Base-by-base conservation (phyloP, 164 flowering plant species). In the Kalanchoe fedtschenkoi region DNA sequence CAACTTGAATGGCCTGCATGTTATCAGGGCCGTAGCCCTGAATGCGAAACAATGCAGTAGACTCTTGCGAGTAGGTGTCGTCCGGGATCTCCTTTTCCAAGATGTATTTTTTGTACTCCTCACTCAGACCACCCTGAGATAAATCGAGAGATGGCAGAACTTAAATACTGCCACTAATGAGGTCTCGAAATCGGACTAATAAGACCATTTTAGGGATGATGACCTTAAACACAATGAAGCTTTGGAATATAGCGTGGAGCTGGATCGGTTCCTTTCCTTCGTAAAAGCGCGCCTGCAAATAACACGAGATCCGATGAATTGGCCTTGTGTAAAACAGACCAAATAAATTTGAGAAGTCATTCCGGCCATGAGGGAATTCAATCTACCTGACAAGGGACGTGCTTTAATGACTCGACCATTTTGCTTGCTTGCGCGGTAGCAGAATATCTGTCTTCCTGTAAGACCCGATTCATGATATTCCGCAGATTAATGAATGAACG, bases 1-100 rank as follows among this genome's bases (percentile, higher is more conserved):
- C 96, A 69, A 87, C 96, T 86, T 95, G 99, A 71, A 95, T 91
- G 34, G 97, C 86, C 83, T 95, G 99, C 99, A 95, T 95, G 63
- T 95, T 95, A 17, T 95, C 99, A 37, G 99, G 96, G 58, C 97
- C 99, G 66, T 88, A 81, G 62, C 99, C 99, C 75, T 95, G 99
- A 64, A 95, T 81, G 46, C 99, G 82, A 68, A 95, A 95, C 63
- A 91, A 65, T 61, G 97, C 96, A 70, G 81, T 47, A 33, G 96
- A 84, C 72, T 95, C 96, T 66, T 77, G 90, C 28, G 76, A 64
- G 70, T 89, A 95, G 41, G 99, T 95, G n/a, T 77, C 81, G 72
- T 95, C 96, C n/a, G 76, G 76, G 65, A 86, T 71, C 66, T 76
- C 90, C 34, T 82, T 87, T 70, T 80, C 91, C 1, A 77, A 69